These are phyloP conservation scores for Amanita muscaria DNA, from an alignment of 768 basidiomycete species.

Conservation along the genomic window DNA sequence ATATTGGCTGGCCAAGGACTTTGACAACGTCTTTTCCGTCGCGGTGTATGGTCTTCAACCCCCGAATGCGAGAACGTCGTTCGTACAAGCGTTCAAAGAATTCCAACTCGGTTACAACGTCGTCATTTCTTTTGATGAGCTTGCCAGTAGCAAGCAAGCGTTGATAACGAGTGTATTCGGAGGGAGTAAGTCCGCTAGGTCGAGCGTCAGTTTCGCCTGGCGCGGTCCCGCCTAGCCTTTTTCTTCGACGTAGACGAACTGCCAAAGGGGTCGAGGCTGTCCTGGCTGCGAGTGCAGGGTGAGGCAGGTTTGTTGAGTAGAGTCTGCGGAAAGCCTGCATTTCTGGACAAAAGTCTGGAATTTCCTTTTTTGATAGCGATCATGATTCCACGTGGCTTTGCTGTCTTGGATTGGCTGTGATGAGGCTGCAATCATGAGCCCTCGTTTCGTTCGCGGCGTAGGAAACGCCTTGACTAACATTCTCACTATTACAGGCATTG, in stretches of 20 bases:
- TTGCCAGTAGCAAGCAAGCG: slow-evolving; percentile 48
- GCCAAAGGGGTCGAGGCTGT: slow-evolving; percentile 67
- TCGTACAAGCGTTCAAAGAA: slow-evolving; percentile 52
- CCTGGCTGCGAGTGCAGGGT: slow-evolving; percentile 43
- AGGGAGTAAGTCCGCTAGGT: slow-evolving; percentile 52
- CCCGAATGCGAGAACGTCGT: slow-evolving; percentile 59
- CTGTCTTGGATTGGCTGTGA: no score
- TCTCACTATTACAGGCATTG: slow-evolving; percentile 55
- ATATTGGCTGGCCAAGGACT: slow-evolving; percentile 75
- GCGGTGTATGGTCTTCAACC: slow-evolving; percentile 37
- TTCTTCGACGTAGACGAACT: slow-evolving; percentile 60
- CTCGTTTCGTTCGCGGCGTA: slow-evolving; percentile 40
- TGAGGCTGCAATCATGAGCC: slow-evolving; percentile 26
- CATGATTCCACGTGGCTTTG: slow-evolving; percentile 1
- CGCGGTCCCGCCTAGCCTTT: slow-evolving; percentile 30
- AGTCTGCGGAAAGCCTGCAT: slow-evolving; percentile 30
- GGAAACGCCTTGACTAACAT: slow-evolving; percentile 51
- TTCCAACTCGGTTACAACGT: slow-evolving; percentile 39
- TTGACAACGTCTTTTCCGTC: slow-evolving; percentile 34
- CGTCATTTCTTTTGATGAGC: slow-evolving; percentile 28
- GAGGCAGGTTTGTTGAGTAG: slow-evolving; percentile 32
- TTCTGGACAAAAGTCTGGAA: slow-evolving; percentile 9
- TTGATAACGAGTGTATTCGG: slow-evolving; percentile 53
- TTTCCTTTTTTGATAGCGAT: slow-evolving; percentile 5
- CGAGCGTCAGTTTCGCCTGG: slow-evolving; percentile 38